Evolutionary conservation across 495 filamentous ascomycete genomes (phyloP).

Genomic region (Penicillium riverlandense): DNA sequence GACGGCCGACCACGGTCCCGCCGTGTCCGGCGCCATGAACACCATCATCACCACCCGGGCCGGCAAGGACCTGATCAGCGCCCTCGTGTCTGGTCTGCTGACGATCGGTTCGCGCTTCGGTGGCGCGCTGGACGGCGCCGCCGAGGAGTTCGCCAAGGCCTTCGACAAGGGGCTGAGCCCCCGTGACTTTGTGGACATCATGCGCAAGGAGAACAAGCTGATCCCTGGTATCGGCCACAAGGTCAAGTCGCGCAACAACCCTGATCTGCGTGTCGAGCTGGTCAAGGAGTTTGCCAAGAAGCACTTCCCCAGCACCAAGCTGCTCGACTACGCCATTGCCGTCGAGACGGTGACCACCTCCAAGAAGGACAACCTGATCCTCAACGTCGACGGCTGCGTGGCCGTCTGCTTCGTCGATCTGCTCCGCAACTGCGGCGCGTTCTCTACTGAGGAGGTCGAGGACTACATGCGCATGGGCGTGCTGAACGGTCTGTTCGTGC

Average conservation of each 20-base stretch:
- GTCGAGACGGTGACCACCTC: slow-evolving; percentile 97
- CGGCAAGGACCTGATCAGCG: slow-evolving; percentile 95
- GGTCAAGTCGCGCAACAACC: slow-evolving; percentile 99
- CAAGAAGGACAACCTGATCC: slow-evolving; percentile 99
- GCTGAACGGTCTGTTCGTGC: slow-evolving; percentile 96
- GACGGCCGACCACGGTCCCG: slow-evolving; percentile 97
- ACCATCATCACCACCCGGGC: slow-evolving; percentile 99
- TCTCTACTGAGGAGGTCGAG: slow-evolving; percentile 53
- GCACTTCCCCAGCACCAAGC: slow-evolving; percentile 93
- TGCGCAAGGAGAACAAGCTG: slow-evolving; percentile 99
- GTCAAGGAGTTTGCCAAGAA: slow-evolving; percentile 98
- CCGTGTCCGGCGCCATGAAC: slow-evolving; percentile 99
- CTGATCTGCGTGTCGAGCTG: slow-evolving; percentile 97
- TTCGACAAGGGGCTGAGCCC: slow-evolving; percentile 97
- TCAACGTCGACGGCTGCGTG: slow-evolving; percentile 97
- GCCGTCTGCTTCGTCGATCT: slow-evolving; percentile 98
- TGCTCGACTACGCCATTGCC: slow-evolving; percentile 96
- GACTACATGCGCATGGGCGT: slow-evolving; percentile 80
- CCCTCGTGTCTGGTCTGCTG: slow-evolving; percentile 90
- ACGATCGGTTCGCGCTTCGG: slow-evolving; percentile 98
- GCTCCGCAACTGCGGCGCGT: slow-evolving; percentile 95
- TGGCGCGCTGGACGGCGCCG: slow-evolving; percentile 95
- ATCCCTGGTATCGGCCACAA: slow-evolving; percentile 98
- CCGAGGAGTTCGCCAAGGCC: slow-evolving; percentile 96
- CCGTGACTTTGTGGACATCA: slow-evolving; percentile 96